Evolutionary conservation across 78 protist genomes (phyloP), one percentile per base, ranked within the genome.

Genomic region (Polysphondylium violaceum): DNA sequence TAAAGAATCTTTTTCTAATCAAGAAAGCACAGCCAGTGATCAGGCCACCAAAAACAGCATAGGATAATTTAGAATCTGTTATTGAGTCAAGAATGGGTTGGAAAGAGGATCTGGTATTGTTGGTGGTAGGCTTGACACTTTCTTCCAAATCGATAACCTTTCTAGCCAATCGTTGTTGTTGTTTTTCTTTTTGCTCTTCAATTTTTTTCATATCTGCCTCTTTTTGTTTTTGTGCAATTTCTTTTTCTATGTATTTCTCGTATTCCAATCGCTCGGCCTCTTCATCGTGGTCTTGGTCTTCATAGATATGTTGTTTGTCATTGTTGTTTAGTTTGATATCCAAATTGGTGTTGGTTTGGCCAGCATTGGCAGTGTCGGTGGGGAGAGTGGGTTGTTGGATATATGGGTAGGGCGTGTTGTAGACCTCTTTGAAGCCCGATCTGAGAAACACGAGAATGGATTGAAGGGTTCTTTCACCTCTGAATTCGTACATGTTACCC

Each of bases 1-100:
- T 63, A 6, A 55, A 12, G 0, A 78, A 23, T 78, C 58, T 78
- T 35, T 78, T 78, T 51, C 53, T 63, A 47, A 65, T 65, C 36
- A 53, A 53, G 14, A 78, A 35, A 19, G 25, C 43, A 21, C 50
- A 65, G 6, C 55, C 74, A 23, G 88, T 65, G 21, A 58, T 25
- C 19, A 47, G 14, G 21, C 74, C 61, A 23, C 88, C 88, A 12
- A 78, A 33, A 31, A 36, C 51, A 51, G 27, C 27, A 78, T 78
- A 78, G 12, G 56, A 27, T 14, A 78, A 1, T 65, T 78, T 78
- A 21, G 87, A 76, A 63, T 76, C 87, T 38, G 17, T 36, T 11
- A 65, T 65, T 19, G 73, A 21, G 16, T 65, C 53, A 0, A 65
- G n/a, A 1, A 65, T 19, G 14, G 44, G 8, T 16, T 3, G 1